phyloP scores from a whole-genome alignment of 305 asterid species.

The Fraxinus baroniana region DNA sequence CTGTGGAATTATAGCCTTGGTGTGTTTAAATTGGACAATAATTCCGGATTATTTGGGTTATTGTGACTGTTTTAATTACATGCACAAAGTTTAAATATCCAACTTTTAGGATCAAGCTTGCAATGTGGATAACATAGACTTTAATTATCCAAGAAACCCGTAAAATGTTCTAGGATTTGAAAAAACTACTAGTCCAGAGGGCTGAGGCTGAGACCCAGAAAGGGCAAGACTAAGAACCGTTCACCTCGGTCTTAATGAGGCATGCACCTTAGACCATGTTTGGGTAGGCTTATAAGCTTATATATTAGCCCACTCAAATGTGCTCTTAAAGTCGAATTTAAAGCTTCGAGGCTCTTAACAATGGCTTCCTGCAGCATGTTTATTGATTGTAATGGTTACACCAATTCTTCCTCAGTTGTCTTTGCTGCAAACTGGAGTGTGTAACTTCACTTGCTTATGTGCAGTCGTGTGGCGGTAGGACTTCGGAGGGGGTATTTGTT shows the following conservation, averaged over 20 bases:
- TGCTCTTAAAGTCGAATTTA: not conserved
- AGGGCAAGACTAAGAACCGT: not conserved
- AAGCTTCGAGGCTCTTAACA: not conserved
- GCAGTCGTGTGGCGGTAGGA: constrained; percentile 96
- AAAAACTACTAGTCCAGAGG: not conserved
- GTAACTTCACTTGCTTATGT: constrained; percentile 27
- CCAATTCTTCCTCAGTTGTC: not conserved
- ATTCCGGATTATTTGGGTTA: not conserved
- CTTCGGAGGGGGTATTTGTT: constrained; percentile 94
- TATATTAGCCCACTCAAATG: not conserved
- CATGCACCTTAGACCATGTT: not conserved
- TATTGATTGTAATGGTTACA: not conserved
- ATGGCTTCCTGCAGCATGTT: not conserved
- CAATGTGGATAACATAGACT: constrained; percentile 7
- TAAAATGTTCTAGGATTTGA: not conserved
- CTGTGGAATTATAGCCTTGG: constrained; percentile 90
- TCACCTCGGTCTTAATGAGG: not conserved
- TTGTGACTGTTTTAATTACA: not conserved
- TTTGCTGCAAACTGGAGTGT: constrained; percentile 21
- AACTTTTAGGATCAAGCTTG: not conserved
- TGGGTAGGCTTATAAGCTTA: not conserved
- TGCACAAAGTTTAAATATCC: constrained; percentile 7
- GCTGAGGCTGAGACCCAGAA: not conserved
- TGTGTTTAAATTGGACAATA: constrained; percentile 31
- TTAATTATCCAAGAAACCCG: not conserved